These are phyloP conservation scores for Colletotrichum destructivum DNA, from an alignment of 2,329 filamentous ascomycete genomes.

Conservation along the genomic window DNA sequence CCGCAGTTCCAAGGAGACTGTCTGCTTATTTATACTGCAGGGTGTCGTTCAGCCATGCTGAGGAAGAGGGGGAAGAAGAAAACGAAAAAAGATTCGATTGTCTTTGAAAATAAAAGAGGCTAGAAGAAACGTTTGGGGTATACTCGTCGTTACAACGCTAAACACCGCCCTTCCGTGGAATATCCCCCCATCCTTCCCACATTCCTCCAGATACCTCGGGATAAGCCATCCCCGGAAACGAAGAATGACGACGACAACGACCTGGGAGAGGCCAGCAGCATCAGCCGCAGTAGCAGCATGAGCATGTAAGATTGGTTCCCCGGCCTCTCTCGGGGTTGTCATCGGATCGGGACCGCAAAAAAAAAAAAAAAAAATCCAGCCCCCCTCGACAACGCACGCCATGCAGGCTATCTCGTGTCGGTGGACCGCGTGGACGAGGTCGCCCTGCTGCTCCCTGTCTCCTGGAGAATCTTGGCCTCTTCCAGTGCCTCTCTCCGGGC, in stretches of 20 bases:
- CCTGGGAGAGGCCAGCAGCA: not conserved
- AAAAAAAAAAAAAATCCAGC: not conserved
- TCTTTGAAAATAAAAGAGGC: not conserved
- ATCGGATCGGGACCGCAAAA: not conserved
- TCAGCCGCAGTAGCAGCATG: no score
- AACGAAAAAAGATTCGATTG: slow-evolving; percentile 6
- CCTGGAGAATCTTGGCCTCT: slow-evolving; percentile 42
- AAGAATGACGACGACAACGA: slow-evolving; percentile 2
- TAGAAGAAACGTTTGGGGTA: slow-evolving; percentile 33
- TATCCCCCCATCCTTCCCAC: not conserved
- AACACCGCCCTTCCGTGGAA: slow-evolving; percentile 21
- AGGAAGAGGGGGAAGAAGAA: not conserved
- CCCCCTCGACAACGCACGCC: not conserved
- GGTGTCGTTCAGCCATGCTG: not conserved
- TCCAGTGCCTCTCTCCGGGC: slow-evolving; percentile 41
- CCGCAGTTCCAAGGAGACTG: no score
- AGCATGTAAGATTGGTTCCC: not conserved
- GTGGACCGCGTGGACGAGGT: slow-evolving; percentile 42
- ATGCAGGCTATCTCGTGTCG: slow-evolving; percentile 8
- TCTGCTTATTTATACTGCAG: slow-evolving; percentile 9
- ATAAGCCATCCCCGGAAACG: not conserved
- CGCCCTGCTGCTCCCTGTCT: slow-evolving; percentile 38
- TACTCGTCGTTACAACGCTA: slow-evolving; percentile 37
- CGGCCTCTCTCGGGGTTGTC: not conserved
- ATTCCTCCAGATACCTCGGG: slow-evolving; percentile 13